Percentiles rank a stretch among this genome's conserved stretches.
Evolutionary conservation across 257 asterid species (phyloP).

Genomic region (Rehmannia glutinosa): DNA sequence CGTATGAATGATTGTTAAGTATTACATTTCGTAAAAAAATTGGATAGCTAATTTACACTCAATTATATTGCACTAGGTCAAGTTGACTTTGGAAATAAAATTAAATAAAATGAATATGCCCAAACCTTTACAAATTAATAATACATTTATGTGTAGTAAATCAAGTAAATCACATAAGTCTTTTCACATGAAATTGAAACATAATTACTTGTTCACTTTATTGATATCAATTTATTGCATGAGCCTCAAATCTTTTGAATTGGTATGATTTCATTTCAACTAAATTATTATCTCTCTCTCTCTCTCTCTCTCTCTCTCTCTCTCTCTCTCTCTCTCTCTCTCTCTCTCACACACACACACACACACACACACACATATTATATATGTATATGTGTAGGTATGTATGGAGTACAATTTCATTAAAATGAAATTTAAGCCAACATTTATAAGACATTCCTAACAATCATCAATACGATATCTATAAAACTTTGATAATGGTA

Average conservation of each 20-base stretch:
- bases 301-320: no score
- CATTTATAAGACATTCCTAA: slow-evolving; percentile 29
- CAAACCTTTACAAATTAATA: neutral
- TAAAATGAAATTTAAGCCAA: slow-evolving; percentile 14
- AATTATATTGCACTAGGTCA: no score
- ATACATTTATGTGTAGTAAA: neutral
- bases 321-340: no score
- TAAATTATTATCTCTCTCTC: neutral
- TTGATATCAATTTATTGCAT: neutral
- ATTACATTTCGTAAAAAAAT: no score
- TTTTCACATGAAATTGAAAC: neutral
- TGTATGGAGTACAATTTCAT: slow-evolving; percentile 8
- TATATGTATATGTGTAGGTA: neutral
- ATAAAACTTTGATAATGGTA: slow-evolving; percentile 21
- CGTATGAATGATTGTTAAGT: no score
- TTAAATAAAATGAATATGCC: neutral
- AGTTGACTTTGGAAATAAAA: neutral
- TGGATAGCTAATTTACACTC: no score
- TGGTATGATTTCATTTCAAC: neutral
- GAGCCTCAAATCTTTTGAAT: slow-evolving; percentile 11
- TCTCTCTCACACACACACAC: neutral
- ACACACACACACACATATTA: neutral
- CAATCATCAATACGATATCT: slow-evolving; percentile 21
- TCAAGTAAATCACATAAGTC: neutral
- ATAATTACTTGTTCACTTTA: no score